These are phyloP conservation scores for Solanum piurae DNA, from an alignment of 257 asterid species.

Conservation along the genomic window DNA sequence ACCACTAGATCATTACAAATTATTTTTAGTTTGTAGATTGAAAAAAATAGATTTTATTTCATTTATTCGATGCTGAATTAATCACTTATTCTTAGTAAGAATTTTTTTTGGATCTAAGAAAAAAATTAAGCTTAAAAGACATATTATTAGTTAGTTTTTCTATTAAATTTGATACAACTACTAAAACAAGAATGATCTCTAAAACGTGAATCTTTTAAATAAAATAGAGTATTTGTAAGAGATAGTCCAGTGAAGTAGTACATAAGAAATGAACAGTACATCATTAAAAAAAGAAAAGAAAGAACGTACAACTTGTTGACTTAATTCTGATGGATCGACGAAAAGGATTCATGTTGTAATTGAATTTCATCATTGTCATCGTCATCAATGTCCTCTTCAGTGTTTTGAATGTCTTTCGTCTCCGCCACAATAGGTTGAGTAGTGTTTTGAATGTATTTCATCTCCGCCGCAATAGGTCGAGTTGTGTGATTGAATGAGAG, in stretches of 20 bases:
- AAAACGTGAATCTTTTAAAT: background rate
- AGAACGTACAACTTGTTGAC: background rate
- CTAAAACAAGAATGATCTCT: background rate
- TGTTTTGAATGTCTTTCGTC: background rate
- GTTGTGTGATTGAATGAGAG: background rate
- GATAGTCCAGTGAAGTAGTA: background rate
- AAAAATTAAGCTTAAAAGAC: too few species aligned
- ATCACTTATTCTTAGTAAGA: background rate
- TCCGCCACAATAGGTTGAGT: too few species aligned
- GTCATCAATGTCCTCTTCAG: background rate
- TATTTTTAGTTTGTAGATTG: too few species aligned
- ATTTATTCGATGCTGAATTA: background rate
- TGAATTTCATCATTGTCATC: background rate
- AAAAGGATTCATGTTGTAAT: background rate
- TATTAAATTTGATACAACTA: too few species aligned
- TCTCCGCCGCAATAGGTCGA: background rate
- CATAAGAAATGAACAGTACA: background rate
- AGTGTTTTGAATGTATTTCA: background rate
- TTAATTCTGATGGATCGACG: background rate
- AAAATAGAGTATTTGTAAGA: background rate
- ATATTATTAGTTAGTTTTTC: too few species aligned
- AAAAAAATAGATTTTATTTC: background rate
- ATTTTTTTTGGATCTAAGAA: too few species aligned
- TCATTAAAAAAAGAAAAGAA: background rate
- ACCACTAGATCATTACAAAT: background rate